Percentiles rank a stretch among this genome's conserved stretches.
Conservation (phyloP, 164 flowering plant genomes). For the Magnolia officinalis region DNA sequence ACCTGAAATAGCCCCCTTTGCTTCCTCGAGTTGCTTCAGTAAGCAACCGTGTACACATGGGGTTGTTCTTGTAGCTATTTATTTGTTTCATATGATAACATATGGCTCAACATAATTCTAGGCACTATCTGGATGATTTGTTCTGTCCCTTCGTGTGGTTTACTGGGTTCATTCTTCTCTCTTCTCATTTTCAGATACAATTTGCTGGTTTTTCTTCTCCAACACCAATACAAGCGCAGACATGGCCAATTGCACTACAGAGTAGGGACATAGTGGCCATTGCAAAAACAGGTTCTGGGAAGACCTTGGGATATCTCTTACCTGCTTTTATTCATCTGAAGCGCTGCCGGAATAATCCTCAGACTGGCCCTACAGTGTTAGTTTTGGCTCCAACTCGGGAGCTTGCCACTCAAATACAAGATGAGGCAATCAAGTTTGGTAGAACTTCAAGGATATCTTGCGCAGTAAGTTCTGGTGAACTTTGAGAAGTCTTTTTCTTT, state of each 20-base stretch:
- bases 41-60: conserved; percentile 71
- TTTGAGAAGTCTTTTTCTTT: not conserved
- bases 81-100: conserved; percentile 1
- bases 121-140: not conserved
- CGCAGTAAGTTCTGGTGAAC: conserved; percentile 42
- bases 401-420: conserved; percentile 94
- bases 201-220: conserved; percentile 83
- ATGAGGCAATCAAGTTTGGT: conserved; percentile 83
- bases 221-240: conserved; percentile 95
- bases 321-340: conserved; percentile 81
- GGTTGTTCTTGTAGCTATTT: conserved; percentile 29
- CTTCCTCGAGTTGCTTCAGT: conserved; percentile 96
- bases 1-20: conserved; percentile 70
- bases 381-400: conserved; percentile 91
- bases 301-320: conserved; percentile 87
- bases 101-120: conserved; percentile 3
- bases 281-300: conserved; percentile 94
- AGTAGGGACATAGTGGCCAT: conserved; percentile 81
- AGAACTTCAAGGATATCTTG: conserved; percentile 73
- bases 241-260: conserved; percentile 92
- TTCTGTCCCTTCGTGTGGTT: conserved; percentile 1
- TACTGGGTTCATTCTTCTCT: conserved; percentile 1
- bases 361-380: conserved; percentile 77
- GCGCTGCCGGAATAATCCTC: conserved; percentile 57
- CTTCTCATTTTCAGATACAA: conserved; percentile 49